Base-by-base conservation (phyloP, 2,329 filamentous ascomycete species). In the Leptographium flavum region DNA sequence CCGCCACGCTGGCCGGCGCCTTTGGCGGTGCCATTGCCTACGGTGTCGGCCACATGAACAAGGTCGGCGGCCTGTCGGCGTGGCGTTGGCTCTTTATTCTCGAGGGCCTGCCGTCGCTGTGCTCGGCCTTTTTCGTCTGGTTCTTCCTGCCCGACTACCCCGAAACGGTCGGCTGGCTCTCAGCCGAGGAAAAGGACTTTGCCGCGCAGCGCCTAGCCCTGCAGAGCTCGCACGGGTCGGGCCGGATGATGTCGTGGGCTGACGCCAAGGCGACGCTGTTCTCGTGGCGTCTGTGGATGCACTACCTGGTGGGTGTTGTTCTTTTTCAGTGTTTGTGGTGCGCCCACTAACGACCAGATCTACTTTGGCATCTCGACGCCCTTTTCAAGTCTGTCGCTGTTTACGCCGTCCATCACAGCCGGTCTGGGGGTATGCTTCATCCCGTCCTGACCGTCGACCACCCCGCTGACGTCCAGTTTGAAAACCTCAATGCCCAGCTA, bases 31-130 rank as follows among this genome's bases (percentile, higher is more conserved):
- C 27, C 23, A 72, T 87, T 9, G 83, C 83, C 1, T 86, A 80
- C 49, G 81, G 69, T 1, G 80, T 87, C 49, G 79, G 79, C 0
- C 77, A 81, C 54, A 82, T 87, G 74, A 77, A 85, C 52, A 70
- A 73, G 7, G 59, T 73, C 1, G 60, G 63, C 0, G 80, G 80
- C 2, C 66, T 79, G 21, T 66, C 70, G 3, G 83, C 76, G 10
- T 87, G 83, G 83, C 68, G 81, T 23, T 87, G 79, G 79, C 75
- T 83, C 45, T 70, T 82, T 62, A 73, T 74, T 2, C 53, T 75
- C 23, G 61, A 64, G 48, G 63, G 37, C 15, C 57, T 60, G 15
- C 62, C 61, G 4, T 61, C 73, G 0, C 66, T 77, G 23, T 44
- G 79, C 1, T 62, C 79, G 2, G 76, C 76, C 0, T 54, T 78